A percentile compares a stretch with the other conserved stretches of the same genome.
phyloP scores from a whole-genome alignment of 2,329 filamentous ascomycete species.

The Aspergillus novoparasiticus region DNA sequence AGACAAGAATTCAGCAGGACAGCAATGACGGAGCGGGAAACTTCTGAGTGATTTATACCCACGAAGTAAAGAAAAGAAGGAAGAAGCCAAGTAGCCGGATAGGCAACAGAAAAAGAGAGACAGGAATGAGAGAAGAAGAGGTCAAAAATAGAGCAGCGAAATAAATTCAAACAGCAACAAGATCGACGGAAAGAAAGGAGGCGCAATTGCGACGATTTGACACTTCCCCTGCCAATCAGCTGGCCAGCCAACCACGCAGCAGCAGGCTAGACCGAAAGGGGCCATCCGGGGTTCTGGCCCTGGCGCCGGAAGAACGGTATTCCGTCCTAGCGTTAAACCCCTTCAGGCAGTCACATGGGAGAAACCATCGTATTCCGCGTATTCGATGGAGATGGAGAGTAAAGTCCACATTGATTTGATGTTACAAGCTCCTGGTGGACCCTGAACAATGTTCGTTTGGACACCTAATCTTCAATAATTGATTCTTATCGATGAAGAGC shows the following conservation, averaged over 20 bases:
- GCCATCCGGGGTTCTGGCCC: slow-evolving; percentile 16
- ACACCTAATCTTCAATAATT: slow-evolving; percentile 1
- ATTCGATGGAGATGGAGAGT: background rate
- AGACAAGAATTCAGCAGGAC: slow-evolving; percentile 3
- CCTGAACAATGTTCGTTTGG: background rate
- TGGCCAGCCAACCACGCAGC: slow-evolving; percentile 10
- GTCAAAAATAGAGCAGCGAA: slow-evolving; percentile 4
- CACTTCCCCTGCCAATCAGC: slow-evolving; percentile 22
- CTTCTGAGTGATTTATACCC: background rate
- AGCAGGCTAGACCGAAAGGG: slow-evolving; percentile 12
- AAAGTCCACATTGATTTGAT: background rate
- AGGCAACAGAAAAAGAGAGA: slow-evolving; percentile 9
- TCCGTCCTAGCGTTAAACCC: background rate
- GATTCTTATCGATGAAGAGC: background rate
- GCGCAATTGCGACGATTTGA: slow-evolving; percentile 22
- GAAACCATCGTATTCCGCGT: slow-evolving; percentile 1
- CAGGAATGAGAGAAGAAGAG: slow-evolving; percentile 7
- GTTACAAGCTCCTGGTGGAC: slow-evolving; percentile 4
- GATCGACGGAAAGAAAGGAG: slow-evolving; percentile 24
- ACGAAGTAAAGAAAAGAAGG: background rate
- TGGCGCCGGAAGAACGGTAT: slow-evolving; percentile 4
- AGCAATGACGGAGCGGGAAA: background rate
- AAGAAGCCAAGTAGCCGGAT: background rate
- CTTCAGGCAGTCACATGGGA: background rate
- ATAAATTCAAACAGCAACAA: background rate